phyloP scores from a whole-genome alignment of 108 stramenopile genomes.

The Skeletonema grethae region DNA sequence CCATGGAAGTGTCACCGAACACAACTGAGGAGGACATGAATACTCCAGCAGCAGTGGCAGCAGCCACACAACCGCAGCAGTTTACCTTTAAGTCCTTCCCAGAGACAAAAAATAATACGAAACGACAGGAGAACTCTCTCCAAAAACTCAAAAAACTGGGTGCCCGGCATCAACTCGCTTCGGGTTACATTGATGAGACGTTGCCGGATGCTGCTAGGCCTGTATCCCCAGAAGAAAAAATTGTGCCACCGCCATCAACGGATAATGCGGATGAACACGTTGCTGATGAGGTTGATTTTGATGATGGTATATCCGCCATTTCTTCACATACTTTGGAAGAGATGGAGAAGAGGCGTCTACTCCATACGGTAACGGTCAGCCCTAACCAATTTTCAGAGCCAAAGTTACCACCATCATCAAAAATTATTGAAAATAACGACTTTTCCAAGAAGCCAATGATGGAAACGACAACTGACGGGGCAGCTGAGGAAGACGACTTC shows the following conservation, averaged over 20 bases:
- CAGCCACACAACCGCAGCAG: neutral
- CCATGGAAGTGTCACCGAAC: neutral
- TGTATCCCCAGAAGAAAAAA: slow-evolving; percentile 16
- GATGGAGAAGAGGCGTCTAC: slow-evolving; percentile 42
- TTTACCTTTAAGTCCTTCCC: neutral
- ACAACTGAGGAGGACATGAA: neutral
- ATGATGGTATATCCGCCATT: slow-evolving; percentile 80
- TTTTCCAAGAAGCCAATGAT: neutral
- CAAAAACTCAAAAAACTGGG: slow-evolving; percentile 44
- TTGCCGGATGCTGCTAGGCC: slow-evolving; percentile 40
- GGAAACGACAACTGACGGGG: neutral
- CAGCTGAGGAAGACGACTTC: neutral
- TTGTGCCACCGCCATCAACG: neutral
- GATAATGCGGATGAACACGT: slow-evolving; percentile 16
- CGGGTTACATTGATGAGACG: slow-evolving; percentile 21
- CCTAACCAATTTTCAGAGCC: slow-evolving; percentile 11
- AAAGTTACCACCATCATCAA: neutral
- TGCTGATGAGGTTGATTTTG: slow-evolving; percentile 49
- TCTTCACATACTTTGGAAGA: slow-evolving; percentile 77
- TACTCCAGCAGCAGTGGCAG: neutral
- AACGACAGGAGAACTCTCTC: slow-evolving; percentile 17
- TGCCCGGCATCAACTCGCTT: slow-evolving; percentile 40
- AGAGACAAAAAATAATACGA: neutral
- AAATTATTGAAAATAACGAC: neutral
- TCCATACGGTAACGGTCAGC: slow-evolving; percentile 3